phyloP scores from a whole-genome alignment of 2,329 filamentous ascomycete genomes.

The Sporothrix variecibatus region DNA sequence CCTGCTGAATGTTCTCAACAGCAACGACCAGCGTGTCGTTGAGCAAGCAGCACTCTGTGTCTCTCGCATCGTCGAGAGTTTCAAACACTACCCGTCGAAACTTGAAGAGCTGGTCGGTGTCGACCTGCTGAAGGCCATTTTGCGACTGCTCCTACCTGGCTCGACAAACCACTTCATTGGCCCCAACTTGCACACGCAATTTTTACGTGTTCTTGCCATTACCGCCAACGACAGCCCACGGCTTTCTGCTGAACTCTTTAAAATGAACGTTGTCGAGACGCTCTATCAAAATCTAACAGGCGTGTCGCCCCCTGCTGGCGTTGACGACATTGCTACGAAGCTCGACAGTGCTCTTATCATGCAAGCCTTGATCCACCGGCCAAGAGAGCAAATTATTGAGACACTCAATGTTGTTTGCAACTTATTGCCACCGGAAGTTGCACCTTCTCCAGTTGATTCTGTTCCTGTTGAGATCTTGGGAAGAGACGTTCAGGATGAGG shows the following conservation, averaged over 20 bases:
- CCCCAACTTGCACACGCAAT: constrained; percentile 92
- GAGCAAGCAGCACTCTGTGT: constrained; percentile 96
- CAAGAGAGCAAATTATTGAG: constrained; percentile 93
- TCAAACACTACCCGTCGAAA: constrained; percentile 83
- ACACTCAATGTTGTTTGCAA: constrained; percentile 98
- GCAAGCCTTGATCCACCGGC: constrained; percentile 95
- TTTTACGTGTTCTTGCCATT: constrained; percentile 87
- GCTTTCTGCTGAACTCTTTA: constrained; percentile 86
- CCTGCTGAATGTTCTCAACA: constrained; percentile 82
- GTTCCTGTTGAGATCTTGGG: constrained; percentile 45
- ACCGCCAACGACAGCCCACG: constrained; percentile 85
- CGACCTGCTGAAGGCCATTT: constrained; percentile 78
- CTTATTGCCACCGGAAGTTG: constrained; percentile 54
- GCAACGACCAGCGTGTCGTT: constrained; percentile 93
- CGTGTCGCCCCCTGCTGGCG: constrained; percentile 82
- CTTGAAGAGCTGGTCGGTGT: constrained; percentile 90
- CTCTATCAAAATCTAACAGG: constrained; percentile 96
- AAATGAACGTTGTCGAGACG: constrained; percentile 96
- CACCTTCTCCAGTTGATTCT: background rate
- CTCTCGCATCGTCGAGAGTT: constrained; percentile 94
- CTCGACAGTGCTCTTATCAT: constrained; percentile 97
- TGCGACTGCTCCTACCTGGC: constrained; percentile 85
- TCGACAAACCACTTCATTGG: constrained; percentile 89
- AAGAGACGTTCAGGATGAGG: too few relatives aligned
- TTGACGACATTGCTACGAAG: constrained; percentile 76